Evolutionary conservation across 108 stramenopile species (phyloP).

Genomic region (Cylindrotheca fusiformis): DNA sequence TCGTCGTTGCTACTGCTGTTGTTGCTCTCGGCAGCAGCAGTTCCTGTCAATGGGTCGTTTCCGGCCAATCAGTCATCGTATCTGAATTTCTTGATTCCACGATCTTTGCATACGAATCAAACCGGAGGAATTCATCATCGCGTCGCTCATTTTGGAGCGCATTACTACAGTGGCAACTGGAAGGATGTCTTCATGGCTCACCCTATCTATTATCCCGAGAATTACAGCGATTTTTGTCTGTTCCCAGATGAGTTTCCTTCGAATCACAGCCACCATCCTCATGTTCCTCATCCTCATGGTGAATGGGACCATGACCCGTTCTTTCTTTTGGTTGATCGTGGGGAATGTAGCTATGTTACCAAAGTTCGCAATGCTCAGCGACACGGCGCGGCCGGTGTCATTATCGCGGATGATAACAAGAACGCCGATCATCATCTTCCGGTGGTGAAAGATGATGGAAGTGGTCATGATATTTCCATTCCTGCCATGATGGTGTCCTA

Average conservation of each 20-base stretch:
- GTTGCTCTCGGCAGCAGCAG: no score
- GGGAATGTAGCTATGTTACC: slow-evolving; percentile 87
- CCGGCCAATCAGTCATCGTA: slow-evolving; percentile 22
- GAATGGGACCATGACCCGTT: slow-evolving; percentile 41
- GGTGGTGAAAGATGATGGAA: slow-evolving; percentile 92
- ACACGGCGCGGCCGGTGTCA: slow-evolving; percentile 83
- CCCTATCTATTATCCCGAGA: slow-evolving; percentile 3
- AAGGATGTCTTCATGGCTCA: slow-evolving; percentile 17
- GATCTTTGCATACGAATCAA: slow-evolving; percentile 7
- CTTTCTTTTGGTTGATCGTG: slow-evolving; percentile 79
- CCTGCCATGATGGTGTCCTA: slow-evolving; percentile 81
- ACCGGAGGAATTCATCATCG: slow-evolving; percentile 13
- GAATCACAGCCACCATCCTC: background rate
- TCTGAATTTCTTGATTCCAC: slow-evolving; percentile 26
- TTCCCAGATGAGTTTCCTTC: background rate
- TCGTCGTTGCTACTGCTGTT: no score
- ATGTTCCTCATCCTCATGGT: background rate
- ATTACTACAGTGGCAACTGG: slow-evolving; percentile 1
- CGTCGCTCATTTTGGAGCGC: slow-evolving; percentile 24
- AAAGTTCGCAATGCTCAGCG: slow-evolving; percentile 79
- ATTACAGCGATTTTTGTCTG: slow-evolving; percentile 12
- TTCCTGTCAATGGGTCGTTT: slow-evolving; percentile 11
- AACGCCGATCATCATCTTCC: slow-evolving; percentile 25
- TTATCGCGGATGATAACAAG: slow-evolving; percentile 61
- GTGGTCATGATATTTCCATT: slow-evolving; percentile 83